Conservation (phyloP, 2,329 filamentous ascomycete species). For the Epichloe gansuensis region DNA sequence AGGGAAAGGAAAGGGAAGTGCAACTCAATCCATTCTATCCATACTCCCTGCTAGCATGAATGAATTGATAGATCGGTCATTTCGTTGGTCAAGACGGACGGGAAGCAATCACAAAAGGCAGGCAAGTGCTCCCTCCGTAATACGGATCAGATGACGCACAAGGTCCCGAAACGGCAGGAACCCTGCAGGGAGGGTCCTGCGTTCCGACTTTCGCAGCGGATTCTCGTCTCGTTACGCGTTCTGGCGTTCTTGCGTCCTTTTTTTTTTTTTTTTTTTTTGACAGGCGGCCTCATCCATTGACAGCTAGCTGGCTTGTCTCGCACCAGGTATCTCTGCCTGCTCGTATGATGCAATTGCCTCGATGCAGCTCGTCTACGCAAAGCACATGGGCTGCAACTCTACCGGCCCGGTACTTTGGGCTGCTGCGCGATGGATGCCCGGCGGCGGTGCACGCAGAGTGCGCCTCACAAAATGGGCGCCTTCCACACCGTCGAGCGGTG, state of each 20-base stretch:
- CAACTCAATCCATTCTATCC: too few relatives aligned
- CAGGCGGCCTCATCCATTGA: background rate
- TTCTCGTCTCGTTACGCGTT: background rate
- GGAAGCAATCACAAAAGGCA: too few relatives aligned
- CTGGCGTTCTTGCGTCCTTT: too few relatives aligned
- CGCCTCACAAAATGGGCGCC: background rate
- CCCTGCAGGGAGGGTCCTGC: conserved; percentile 3
- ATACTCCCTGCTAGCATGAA: too few relatives aligned
- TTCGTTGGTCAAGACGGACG: too few relatives aligned
- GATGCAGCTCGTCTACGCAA: conserved; percentile 19
- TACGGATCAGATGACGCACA: background rate
- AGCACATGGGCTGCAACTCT: conserved; percentile 12
- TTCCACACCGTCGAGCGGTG: background rate
- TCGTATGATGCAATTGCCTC: conserved; percentile 12
- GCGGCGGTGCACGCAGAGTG: conserved; percentile 1
- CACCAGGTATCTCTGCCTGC: background rate
- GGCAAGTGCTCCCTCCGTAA: too few relatives aligned
- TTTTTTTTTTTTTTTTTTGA: too few relatives aligned
- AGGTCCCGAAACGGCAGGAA: conserved; percentile 2
- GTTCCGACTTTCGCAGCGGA: background rate
- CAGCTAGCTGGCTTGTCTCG: background rate
- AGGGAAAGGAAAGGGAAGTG: too few relatives aligned
- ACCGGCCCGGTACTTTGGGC: conserved; percentile 5
- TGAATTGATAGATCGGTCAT: too few relatives aligned
- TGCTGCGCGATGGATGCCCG: conserved; percentile 3